Base-by-base conservation (phyloP, 1,139 yeast species). In the Hyphopichia wangnamkhiaoensis region DNA sequence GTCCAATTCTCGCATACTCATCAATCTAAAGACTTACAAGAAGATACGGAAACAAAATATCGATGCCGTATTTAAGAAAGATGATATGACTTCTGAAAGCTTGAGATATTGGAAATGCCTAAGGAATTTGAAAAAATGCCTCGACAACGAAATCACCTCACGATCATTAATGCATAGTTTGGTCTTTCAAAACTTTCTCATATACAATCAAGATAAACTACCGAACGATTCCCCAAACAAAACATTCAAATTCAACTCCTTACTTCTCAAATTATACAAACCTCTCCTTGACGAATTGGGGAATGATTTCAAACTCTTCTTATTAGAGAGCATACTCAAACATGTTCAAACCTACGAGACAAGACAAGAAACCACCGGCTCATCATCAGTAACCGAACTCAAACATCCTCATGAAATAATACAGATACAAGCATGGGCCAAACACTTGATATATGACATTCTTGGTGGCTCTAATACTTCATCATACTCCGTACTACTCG, bases 11-110 rank as follows among this genome's bases (percentile, higher is more conserved):
- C 47, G 16, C 33, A 37, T 33, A 33, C 19, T 7, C n/a, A 16
- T 17, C 26, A 43, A 49, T 41, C 53, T 63, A 42, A 71, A 63
- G 51, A 46, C 46, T 1, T 66, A 56, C 47, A 71, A 62, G 47
- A 60, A 56, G 43, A 54, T 78, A 15, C 59, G 86, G 28, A 75
- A 82, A 45, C 63, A 63, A 15, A 72, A 79, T 46, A 56, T 76
- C 30, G 59, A 65, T 26, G 58, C 54, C 25, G 46, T 58, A 6
- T 61, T 62, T 40, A 71, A 71, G 38, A 56, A 38, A 33, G 74
- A 74, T 2, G 75, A 74, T 43, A 56, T 71, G 0, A 55, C 65
- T 13, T 71, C 63, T 8, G 48, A 43, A 1, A 77, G 74, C 0
- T 37, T 43, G 8, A 70, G 60, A 45, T 73, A 72, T 48, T 72